phyloP scores from a whole-genome alignment of 2,329 filamentous ascomycete genomes.

The Cordyceps cicadae region DNA sequence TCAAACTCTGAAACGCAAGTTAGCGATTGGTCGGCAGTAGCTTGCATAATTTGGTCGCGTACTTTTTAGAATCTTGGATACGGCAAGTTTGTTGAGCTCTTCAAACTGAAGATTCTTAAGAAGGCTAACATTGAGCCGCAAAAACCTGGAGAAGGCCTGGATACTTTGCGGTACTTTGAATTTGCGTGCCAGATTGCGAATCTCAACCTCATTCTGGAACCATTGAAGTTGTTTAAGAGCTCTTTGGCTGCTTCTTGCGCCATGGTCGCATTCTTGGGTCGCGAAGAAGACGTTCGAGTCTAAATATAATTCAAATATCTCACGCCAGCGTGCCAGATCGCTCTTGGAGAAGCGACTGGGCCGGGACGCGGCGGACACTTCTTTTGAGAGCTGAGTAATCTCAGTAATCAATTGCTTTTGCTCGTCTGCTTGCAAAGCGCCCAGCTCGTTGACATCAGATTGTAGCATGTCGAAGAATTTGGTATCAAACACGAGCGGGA shows the following conservation, averaged over 20 bases:
- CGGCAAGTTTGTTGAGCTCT: constrained; percentile 70
- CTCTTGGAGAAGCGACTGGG: constrained; percentile 54
- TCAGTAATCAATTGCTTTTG: constrained; percentile 53
- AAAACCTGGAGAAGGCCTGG: constrained; percentile 57
- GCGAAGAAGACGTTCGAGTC: constrained; percentile 78
- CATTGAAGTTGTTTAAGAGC: constrained; percentile 61
- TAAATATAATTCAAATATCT: constrained; percentile 74
- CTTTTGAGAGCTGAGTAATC: constrained; percentile 55
- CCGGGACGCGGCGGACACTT: constrained; percentile 56
- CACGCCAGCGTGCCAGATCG: constrained; percentile 68
- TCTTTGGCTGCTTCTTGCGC: constrained; percentile 54
- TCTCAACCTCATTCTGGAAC: constrained; percentile 62
- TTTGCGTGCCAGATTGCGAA: constrained; percentile 47
- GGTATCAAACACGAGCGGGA: constrained; percentile 67
- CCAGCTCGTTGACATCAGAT: constrained; percentile 60
- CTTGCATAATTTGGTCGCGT: constrained; percentile 19
- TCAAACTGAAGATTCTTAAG: constrained; percentile 76
- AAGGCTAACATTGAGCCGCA: constrained; percentile 65
- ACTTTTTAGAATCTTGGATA: constrained; percentile 82
- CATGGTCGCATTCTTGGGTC: constrained; percentile 62
- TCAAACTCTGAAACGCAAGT: constrained; percentile 63
- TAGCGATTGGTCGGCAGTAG: constrained; percentile 5
- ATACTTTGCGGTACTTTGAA: constrained; percentile 62
- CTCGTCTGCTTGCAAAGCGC: constrained; percentile 59
- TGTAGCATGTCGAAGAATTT: constrained; percentile 75